These are phyloP conservation scores for Rhytidiadelphus loreus DNA, from an alignment of 225 moss, liverwort and hornwort genomes.

Conservation along the genomic window DNA sequence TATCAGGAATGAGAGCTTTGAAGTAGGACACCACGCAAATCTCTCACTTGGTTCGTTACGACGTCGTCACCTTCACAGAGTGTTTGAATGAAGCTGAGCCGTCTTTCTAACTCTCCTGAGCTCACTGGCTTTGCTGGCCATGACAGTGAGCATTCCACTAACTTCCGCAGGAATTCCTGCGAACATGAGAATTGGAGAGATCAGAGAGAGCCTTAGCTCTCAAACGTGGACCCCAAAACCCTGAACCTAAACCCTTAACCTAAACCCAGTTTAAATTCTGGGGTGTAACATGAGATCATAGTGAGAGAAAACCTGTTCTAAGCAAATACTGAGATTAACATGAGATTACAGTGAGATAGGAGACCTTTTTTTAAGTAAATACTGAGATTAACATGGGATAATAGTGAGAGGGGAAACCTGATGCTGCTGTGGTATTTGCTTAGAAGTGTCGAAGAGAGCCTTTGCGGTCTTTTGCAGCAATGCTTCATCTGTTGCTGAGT, in stretches of 20 bases:
- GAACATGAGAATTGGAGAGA: not conserved
- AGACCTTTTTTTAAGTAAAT: not conserved
- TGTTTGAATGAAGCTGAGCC: slow-evolving; percentile 3
- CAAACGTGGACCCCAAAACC: not conserved
- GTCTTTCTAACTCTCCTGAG: slow-evolving; percentile 8
- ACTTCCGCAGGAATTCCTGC: slow-evolving; percentile 10
- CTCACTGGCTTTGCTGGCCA: not conserved
- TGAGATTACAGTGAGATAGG: not conserved
- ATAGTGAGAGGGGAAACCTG: not conserved
- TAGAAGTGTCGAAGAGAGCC: not conserved
- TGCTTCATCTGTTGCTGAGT: not conserved
- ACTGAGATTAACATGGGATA: not conserved
- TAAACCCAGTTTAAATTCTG: not conserved
- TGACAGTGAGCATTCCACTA: slow-evolving; percentile 9
- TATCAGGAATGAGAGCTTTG: not conserved
- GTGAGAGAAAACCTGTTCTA: not conserved
- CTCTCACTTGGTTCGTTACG: not conserved
- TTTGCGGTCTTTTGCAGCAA: not conserved
- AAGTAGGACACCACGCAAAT: not conserved
- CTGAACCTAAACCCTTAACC: not conserved
- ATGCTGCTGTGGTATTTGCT: not conserved
- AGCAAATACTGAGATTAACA: not conserved
- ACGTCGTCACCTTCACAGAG: not conserved
- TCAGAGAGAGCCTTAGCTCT: not conserved
- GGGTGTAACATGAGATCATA: not conserved